These are phyloP conservation scores for Tripterygium wilfordii DNA, from an alignment of 177 flowering plant species.

Conservation along the genomic window DNA sequence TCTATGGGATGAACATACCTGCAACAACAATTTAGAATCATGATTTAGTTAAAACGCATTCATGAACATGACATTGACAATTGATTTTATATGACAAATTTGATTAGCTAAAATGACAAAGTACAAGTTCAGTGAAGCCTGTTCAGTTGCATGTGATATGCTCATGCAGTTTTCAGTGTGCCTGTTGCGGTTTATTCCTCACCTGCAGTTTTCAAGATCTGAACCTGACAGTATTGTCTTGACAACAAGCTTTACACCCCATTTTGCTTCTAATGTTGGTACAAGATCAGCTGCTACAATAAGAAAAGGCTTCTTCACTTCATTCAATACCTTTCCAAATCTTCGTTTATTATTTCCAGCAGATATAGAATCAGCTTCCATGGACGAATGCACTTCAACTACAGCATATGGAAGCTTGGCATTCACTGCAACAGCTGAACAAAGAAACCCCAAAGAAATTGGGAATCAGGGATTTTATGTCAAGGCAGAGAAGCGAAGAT, in stretches of 20 bases:
- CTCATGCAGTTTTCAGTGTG: too few species aligned
- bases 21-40: constrained; percentile 11
- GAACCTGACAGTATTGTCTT: constrained; percentile 64
- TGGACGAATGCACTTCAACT: constrained; percentile 41
- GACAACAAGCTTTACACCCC: constrained; percentile 65
- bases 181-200: neutral
- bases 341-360: constrained; percentile 36
- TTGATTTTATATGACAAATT: too few species aligned
- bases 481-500: too few species aligned
- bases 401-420: constrained; percentile 81
- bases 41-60: too few species aligned
- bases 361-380: constrained; percentile 31
- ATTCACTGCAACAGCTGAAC: constrained; percentile 95
- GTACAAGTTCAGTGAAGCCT: too few species aligned
- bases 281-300: constrained; percentile 83
- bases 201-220: constrained; percentile 95
- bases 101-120: too few species aligned
- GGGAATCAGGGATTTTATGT: neutral
- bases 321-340: constrained; percentile 57
- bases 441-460: neutral
- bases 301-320: constrained; percentile 44
- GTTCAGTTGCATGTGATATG: too few species aligned
- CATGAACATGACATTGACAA: too few species aligned
- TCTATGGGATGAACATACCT: constrained; percentile 84
- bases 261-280: constrained; percentile 64